These are phyloP conservation scores for Linnemannia hyalina DNA, from an alignment of 192 early-diverging fungal species.

Conservation along the genomic window DNA sequence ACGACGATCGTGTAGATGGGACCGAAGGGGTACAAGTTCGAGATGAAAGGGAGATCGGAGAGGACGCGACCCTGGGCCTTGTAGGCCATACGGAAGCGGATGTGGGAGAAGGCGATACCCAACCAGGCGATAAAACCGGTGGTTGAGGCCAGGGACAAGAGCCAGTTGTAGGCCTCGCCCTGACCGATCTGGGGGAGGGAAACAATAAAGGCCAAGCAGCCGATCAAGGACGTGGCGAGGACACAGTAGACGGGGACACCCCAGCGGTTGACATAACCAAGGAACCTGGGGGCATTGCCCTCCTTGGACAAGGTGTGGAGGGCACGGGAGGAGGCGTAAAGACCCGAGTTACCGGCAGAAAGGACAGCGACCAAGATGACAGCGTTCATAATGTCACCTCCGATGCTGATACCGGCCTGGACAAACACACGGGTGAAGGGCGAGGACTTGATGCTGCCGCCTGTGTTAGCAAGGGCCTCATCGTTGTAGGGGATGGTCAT, in stretches of 20 bases:
- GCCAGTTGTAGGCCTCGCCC: conserved; percentile 72
- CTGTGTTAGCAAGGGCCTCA: conserved; percentile 60
- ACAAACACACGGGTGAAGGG: conserved; percentile 77
- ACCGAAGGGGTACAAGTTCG: conserved; percentile 65
- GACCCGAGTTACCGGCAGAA: conserved; percentile 84
- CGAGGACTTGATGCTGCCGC: conserved; percentile 67
- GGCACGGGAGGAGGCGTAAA: conserved; percentile 84
- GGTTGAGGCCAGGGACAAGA: conserved; percentile 74
- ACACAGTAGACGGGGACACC: conserved; percentile 76
- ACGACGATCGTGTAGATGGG: conserved; percentile 75
- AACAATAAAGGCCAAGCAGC: conserved; percentile 69
- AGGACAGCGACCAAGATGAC: conserved; percentile 73
- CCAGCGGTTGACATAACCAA: conserved; percentile 66
- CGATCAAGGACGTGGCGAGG: conserved; percentile 71
- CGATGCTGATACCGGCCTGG: conserved; percentile 68
- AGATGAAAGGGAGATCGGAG: conserved; percentile 73
- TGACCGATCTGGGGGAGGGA: conserved; percentile 69
- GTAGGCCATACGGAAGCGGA: conserved; percentile 84
- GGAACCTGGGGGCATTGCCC: conserved; percentile 75
- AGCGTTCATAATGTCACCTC: conserved; percentile 74
- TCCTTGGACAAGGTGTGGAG: conserved; percentile 81
- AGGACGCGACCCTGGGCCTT: conserved; percentile 73
- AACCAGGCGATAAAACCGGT: conserved; percentile 85
- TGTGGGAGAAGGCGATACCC: conserved; percentile 81
- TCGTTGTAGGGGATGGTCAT: conserved; percentile 82